phyloP scores from a whole-genome alignment of 192 early-diverging fungal species.

The Pilaira anomala region DNA sequence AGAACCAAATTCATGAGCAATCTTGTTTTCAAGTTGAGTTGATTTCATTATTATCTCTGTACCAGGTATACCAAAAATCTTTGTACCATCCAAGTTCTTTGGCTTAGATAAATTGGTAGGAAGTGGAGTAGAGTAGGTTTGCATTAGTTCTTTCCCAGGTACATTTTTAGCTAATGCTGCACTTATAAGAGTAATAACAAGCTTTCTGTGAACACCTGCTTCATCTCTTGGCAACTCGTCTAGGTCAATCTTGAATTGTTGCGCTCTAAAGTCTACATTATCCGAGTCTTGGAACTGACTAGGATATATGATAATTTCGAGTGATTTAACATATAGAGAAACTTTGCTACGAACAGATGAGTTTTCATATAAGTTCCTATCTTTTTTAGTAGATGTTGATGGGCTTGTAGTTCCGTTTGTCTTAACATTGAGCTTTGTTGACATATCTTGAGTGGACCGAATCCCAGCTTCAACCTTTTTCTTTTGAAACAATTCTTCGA shows the following conservation, averaged over 20 bases:
- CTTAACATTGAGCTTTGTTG: neutral
- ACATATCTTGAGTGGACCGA: neutral
- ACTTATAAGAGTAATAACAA: slow-evolving; percentile 23
- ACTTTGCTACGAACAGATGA: neutral
- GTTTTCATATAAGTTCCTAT: neutral
- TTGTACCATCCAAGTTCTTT: slow-evolving; percentile 18
- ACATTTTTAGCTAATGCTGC: slow-evolving; percentile 38
- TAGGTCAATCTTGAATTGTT: slow-evolving; percentile 22
- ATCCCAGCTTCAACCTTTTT: slow-evolving; percentile 39
- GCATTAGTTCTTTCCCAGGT: slow-evolving; percentile 23
- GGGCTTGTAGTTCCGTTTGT: neutral
- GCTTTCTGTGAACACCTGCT: slow-evolving; percentile 12
- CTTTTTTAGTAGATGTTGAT: neutral
- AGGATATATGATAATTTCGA: slow-evolving; percentile 42
- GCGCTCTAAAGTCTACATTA: slow-evolving; percentile 36
- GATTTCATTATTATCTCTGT: slow-evolving; percentile 43
- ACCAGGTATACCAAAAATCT: slow-evolving; percentile 40
- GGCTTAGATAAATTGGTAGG: neutral
- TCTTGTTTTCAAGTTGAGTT: slow-evolving; percentile 10
- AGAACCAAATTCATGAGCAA: slow-evolving; percentile 36
- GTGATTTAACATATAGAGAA: slow-evolving; percentile 1
- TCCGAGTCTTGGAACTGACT: slow-evolving; percentile 44
- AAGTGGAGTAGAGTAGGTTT: neutral
- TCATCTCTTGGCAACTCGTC: slow-evolving; percentile 8
- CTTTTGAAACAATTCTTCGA: slow-evolving; percentile 53